Evolutionary conservation across 176 grass and related monocot species (phyloP).

Genomic region (Zea luxurians): DNA sequence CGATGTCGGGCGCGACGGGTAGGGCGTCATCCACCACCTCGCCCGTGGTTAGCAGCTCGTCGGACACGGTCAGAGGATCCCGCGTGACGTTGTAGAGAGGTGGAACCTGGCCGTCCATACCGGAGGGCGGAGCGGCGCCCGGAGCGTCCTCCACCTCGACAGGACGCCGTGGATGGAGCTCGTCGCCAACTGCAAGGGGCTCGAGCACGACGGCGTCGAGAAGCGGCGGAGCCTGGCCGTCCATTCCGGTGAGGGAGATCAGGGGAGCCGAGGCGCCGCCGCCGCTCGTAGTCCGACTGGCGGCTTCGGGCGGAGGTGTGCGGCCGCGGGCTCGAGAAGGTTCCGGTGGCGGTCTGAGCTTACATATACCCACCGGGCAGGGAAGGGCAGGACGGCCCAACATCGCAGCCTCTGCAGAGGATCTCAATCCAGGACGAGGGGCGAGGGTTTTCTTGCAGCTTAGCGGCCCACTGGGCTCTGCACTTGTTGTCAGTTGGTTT

Average conservation of each 20-base stretch:
- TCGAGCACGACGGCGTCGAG: not conserved
- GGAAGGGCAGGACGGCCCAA: not conserved
- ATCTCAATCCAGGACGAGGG: too few species aligned
- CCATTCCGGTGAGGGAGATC: slow-evolving; percentile 36
- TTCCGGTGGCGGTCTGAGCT: not conserved
- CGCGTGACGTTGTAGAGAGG: not conserved
- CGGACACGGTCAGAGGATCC: slow-evolving; percentile 6
- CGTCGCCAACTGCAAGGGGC: not conserved
- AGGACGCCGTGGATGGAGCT: not conserved
- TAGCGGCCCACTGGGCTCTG: too few species aligned
- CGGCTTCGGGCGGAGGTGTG: slow-evolving; percentile 27
- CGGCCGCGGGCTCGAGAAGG: slow-evolving; percentile 30
- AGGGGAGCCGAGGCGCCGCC: slow-evolving; percentile 41
- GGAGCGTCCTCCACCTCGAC: not conserved
- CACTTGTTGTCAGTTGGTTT: too few species aligned
- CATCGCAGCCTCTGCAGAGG: too few species aligned
- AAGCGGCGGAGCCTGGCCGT: slow-evolving; percentile 24
- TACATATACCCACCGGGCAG: not conserved
- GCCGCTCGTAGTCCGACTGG: slow-evolving; percentile 22
- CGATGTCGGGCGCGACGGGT: not conserved
- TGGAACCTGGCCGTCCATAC: slow-evolving; percentile 39
- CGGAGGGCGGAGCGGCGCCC: not conserved
- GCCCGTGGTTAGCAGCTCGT: not conserved
- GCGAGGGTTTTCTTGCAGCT: too few species aligned
- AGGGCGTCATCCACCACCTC: not conserved